phyloP scores from a whole-genome alignment of 306 rosid genomes.

The Quercus parvula region DNA sequence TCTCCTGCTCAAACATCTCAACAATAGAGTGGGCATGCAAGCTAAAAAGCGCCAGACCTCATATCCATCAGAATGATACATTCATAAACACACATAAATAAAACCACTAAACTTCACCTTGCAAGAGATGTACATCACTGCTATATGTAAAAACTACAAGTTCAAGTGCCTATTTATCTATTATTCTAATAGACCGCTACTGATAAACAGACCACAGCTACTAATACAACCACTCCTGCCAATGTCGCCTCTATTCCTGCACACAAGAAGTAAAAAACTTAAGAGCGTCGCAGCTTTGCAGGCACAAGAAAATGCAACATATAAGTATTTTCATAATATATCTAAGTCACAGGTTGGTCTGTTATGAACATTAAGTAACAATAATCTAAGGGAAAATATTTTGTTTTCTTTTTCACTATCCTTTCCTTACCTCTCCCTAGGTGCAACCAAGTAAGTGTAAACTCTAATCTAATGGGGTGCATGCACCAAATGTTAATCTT shows the following conservation, averaged over 20 bases:
- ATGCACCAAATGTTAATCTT: not conserved
- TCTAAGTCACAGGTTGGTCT: not conserved
- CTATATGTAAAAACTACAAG: not conserved
- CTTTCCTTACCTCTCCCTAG: no score
- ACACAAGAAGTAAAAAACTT: not conserved
- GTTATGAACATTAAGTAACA: not conserved
- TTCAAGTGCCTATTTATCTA: not conserved
- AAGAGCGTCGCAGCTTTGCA: not conserved
- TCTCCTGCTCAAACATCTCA: not conserved
- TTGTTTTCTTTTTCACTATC: no score
- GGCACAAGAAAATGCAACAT: not conserved
- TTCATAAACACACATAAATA: not conserved
- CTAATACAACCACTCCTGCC: not conserved
- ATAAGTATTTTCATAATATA: not conserved
- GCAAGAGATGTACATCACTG: not conserved
- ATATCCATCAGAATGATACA: not conserved
- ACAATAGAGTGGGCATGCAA: not conserved
- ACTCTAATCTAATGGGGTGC: no score
- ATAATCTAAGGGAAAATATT: not conserved
- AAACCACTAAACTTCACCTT: not conserved
- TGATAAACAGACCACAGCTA: constrained; percentile 6
- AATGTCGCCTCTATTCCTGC: constrained; percentile 35
- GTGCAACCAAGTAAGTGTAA: not conserved
- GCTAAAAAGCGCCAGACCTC: not conserved
- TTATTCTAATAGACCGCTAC: constrained; percentile 1